Base-by-base conservation (phyloP, 1,284 basidiomycete species). In the Cystobasidium pallidum region DNA sequence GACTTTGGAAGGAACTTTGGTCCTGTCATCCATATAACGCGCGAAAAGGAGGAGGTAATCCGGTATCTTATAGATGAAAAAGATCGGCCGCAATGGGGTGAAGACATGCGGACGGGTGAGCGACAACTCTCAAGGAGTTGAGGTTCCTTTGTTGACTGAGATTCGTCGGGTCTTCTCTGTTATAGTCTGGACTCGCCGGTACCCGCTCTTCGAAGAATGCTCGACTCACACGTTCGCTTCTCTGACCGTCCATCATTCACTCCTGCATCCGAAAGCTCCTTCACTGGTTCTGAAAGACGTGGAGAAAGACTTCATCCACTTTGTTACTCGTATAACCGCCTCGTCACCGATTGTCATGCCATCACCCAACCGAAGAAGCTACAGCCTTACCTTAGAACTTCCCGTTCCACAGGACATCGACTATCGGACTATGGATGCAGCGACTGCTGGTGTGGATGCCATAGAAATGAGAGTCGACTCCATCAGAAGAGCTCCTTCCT, bases 251-350 rank as follows among this genome's bases (percentile, higher is more conserved):
- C 70, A 72, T 26, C 73, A 72, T 0, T 64, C 62, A 19, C 45
- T 49, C 3, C 39, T 64, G 15, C 62, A 72, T 3, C 77, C 75
- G 1, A 32, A 71, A 32, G 66, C 74, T 0, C 77, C 77, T 1
- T 73, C 74, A 21, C 70, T 78, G 54, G 73, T 72, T 41, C 75
- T 78, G 66, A 78, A 78, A 71, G 73, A 76, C 61, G 76, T 78
- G 65, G 77, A 78, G 26, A 76, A 74, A 19, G 76, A 75, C 19
- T 73, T 77, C 36, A 71, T 77, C 21, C 74, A 75, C n/a, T 73
- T 77, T n/a, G 66, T 77, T 0, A 70, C 73, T n/a, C 75, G 74
- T 28, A 70, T 78, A 57, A 73, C 76, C 13, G 26, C 52, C 17
- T 30, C 63, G 6, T 26, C 39, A 30, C 70, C 70, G 13, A 45